phyloP scores from a whole-genome alignment of 495 filamentous ascomycete genomes.

The Aspergillus heteromorphus region DNA sequence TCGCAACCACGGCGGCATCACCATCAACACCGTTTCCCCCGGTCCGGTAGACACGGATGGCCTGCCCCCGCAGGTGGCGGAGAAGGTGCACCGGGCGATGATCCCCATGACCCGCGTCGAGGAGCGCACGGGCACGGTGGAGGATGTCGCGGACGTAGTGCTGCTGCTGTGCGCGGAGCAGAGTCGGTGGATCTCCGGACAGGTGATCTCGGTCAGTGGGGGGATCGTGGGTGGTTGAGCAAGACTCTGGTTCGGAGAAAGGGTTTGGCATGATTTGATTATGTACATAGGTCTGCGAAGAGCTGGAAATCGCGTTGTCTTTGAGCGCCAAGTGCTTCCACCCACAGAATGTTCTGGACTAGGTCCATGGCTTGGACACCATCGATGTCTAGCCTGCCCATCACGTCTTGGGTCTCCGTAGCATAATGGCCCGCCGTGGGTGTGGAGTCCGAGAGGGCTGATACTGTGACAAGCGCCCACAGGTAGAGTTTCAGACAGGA shows the following conservation, averaged over 20 bases:
- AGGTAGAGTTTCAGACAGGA: not conserved
- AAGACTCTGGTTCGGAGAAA: not conserved
- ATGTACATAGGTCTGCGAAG: not conserved
- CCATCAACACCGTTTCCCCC: not conserved
- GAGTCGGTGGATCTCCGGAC: not conserved
- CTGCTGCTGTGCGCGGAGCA: not conserved
- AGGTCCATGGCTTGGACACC: not conserved
- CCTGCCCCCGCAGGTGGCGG: not conserved
- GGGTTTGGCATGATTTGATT: not conserved
- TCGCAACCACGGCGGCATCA: not conserved
- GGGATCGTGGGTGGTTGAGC: not conserved
- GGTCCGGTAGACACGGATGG: not conserved
- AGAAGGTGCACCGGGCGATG: not conserved
- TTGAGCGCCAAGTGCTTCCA: not conserved
- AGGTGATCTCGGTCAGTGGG: not conserved
- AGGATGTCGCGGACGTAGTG: not conserved
- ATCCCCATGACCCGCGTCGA: not conserved
- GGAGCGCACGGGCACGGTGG: not conserved
- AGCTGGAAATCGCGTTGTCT: no score
- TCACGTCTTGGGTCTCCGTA: not conserved
- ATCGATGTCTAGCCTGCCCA: not conserved
- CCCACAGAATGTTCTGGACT: not conserved
- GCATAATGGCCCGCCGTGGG: not conserved
- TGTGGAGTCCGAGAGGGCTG: no score
- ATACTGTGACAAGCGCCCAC: not conserved